Base-by-base conservation (phyloP, 768 basidiomycete genomes). In the Suillus cothurnatus region DNA sequence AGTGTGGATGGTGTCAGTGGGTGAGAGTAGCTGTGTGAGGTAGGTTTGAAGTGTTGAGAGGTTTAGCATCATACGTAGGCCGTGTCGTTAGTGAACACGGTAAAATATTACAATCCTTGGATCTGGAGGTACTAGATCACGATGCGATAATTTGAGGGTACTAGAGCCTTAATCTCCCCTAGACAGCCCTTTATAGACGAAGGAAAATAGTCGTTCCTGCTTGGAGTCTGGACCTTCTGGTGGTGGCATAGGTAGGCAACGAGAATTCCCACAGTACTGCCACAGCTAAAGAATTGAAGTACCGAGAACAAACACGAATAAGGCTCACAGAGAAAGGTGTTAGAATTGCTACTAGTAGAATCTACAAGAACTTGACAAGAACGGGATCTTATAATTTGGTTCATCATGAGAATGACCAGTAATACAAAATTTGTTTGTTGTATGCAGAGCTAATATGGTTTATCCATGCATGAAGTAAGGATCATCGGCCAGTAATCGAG, bases 11-110 rank as follows among this genome's bases (percentile, higher is more conserved):
- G 80, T 75, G 23, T 57, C 56, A 0, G 88, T 86, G 8, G 84
- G 82, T 3, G 83, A 79, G 39, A 93, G 80, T 6, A 90, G 76
- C 71, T 90, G 87, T 32, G 84, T 78, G 32, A 93, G 85, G 43
- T 90, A 81, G 47, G 80, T 83, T 73, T 91, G 89, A 28, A 93
- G 80, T 43, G 85, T 83, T 39, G 88, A 84, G 41, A 93, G 83
- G 69, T 88, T 84, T 53, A 93, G 83, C 92, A 93, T 93, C 55
- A 23, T 19, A 55, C n/a, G 31, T 7, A 41, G 38, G 52, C 31
- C 3, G 45, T 28, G 41, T 28, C 15, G 17, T 41, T 23, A 15
- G 38, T 55, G 14, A 23, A 26, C 21, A 50, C 23, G 15, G 50
- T 50, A 7, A 7, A 50, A 50, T 50, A 17, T 26, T 26, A 17